These are phyloP conservation scores for Nicotiana rustica DNA, from an alignment of 305 asterid species.

Conservation along the genomic window DNA sequence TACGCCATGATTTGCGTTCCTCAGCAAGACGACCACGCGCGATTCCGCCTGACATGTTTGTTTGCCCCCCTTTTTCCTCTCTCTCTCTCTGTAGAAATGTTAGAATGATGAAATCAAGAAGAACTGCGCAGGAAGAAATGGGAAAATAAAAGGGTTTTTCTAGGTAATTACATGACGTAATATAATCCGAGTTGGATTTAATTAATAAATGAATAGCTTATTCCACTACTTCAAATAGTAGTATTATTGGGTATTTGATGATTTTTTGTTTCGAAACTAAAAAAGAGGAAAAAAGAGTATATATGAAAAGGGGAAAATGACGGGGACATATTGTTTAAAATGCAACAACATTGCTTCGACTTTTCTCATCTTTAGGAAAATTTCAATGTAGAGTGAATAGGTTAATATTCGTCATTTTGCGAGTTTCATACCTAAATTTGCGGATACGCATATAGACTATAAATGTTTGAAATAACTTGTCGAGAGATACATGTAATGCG, in stretches of 20 bases:
- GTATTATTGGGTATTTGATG: too few relatives aligned
- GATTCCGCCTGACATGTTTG: constrained; percentile 50
- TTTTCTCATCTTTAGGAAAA: too few relatives aligned
- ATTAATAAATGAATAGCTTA: too few relatives aligned
- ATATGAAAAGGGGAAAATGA: not conserved
- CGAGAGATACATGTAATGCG: too few relatives aligned
- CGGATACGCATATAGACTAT: too few relatives aligned
- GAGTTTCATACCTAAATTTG: too few relatives aligned
- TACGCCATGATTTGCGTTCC: constrained; percentile 53
- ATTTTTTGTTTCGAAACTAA: too few relatives aligned
- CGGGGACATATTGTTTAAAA: not conserved
- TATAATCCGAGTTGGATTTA: too few relatives aligned
- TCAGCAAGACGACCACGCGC: constrained; percentile 52
- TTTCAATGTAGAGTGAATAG: too few relatives aligned
- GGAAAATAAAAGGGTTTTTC: not conserved
- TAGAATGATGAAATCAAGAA: not conserved
- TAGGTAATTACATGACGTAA: not conserved
- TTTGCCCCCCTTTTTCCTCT: not conserved
- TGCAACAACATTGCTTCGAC: not conserved
- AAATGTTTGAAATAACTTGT: too few relatives aligned
- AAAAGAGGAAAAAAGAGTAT: not conserved
- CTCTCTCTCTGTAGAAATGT: not conserved
- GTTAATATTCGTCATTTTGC: too few relatives aligned
- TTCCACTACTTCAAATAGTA: not conserved
- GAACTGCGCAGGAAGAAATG: not conserved